phyloP scores from a whole-genome alignment of 768 basidiomycete species.

The Mycena amicta region DNA sequence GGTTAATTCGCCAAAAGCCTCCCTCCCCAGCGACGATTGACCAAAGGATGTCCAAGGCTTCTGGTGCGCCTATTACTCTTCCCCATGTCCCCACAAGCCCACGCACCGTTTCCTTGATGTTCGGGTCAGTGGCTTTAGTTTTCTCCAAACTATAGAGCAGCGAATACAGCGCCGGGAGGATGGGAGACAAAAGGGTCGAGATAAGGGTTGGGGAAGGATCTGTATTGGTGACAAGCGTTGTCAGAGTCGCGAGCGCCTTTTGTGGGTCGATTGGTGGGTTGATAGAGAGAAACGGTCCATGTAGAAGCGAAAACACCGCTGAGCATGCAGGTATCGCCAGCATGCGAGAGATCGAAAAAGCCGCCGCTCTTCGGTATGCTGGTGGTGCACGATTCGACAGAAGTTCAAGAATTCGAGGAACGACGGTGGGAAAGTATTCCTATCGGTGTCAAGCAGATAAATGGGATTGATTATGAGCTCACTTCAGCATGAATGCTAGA shows the following conservation, averaged over 20 bases:
- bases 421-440: slow-evolving; percentile 62
- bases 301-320: slow-evolving; percentile 51
- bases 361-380: slow-evolving; percentile 59
- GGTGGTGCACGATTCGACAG: slow-evolving; percentile 45
- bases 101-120: slow-evolving; percentile 57
- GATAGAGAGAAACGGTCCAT: slow-evolving; percentile 48
- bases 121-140: slow-evolving; percentile 64
- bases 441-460: slow-evolving; percentile 29
- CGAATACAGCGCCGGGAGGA: slow-evolving; percentile 67
- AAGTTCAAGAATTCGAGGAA: slow-evolving; percentile 57
- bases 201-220: slow-evolving; percentile 79
- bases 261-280: slow-evolving; percentile 30
- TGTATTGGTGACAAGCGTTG: slow-evolving; percentile 66
- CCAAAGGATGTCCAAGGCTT: slow-evolving; percentile 63
- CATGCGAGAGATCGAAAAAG: slow-evolving; percentile 71
- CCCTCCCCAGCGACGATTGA: slow-evolving; percentile 54
- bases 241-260: slow-evolving; percentile 51
- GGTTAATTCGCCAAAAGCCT: slow-evolving; percentile 57
- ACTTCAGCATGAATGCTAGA: slow-evolving; percentile 57
- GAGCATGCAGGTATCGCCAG: slow-evolving; percentile 41
- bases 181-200: slow-evolving; percentile 64
- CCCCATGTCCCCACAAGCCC: slow-evolving; percentile 78
- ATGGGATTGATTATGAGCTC: slow-evolving; percentile 21
- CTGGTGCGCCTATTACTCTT: slow-evolving; percentile 54
- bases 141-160: slow-evolving; percentile 57